Base-by-base conservation (phyloP, 345 rosid species). In the Bruguiera gymnorhiza region DNA sequence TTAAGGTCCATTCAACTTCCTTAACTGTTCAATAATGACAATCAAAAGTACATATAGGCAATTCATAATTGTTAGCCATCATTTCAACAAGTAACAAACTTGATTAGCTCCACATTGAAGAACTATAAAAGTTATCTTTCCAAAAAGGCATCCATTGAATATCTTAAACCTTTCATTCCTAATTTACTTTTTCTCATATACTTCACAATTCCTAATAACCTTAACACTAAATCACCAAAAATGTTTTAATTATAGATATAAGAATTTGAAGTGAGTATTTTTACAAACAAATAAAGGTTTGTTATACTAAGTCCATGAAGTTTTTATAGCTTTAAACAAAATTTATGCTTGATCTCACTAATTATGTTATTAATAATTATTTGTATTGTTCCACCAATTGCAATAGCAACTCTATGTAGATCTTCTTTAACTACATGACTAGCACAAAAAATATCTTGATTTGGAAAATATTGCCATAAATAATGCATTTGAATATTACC, bases 61-160 rank as follows among this genome's bases (percentile, higher is more conserved):
- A 30, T 2, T 30, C 4, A 30, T 30, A 30, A 30, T 30, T 30
- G 31, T 30, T 30, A 30, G 31, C 31, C 31, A 30, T 30, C 31
- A 30, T 30, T 30, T 30, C 31, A 30, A 30, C 5, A 62, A 68
- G 24, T 24, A 24, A 24, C 68, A 82, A 70, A 96, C 98, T 96
- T 96, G 98, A 85, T 92, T 98, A 75, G 97, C 98, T 73, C 99
- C 99, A 80, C 98, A 98, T 73, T 98, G 98, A 75, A 96, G 95
- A 77, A 96, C 98, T 59, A 96, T 90, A 34, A 98, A 18, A 24
- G 99, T 98, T 58, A 98, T 96, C 43, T 3, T 78, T 73, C 95
- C 98, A 32, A 92, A 90, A 61, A 93, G 97, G 81, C 99, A 96
- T 64, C 98, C 99, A 50, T 94, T 89, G 85, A 96, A 96, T 82